These are phyloP conservation scores for Vitis hybrid DNA, from an alignment of 177 flowering plant genomes.

Conservation along the genomic window DNA sequence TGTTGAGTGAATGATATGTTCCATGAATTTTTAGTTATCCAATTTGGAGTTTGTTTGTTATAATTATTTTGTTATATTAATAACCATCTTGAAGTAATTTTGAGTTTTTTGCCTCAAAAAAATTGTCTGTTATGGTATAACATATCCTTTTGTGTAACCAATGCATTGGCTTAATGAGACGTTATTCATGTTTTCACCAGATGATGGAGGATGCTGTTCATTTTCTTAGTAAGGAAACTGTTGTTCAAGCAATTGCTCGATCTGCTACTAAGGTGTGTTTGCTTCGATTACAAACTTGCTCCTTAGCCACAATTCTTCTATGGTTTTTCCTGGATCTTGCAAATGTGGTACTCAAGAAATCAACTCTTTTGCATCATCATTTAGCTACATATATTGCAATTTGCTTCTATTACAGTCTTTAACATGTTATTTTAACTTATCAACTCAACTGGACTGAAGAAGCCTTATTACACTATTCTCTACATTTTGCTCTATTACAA, in stretches of 20 bases:
- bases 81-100: background rate
- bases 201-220: constrained; percentile 99
- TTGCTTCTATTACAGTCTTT: too few species aligned
- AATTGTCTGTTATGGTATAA: background rate
- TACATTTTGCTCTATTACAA: too few species aligned
- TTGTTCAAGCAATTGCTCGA: constrained; percentile 92
- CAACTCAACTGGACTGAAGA: too few species aligned
- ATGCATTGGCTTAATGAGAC: background rate
- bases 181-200: constrained; percentile 33
- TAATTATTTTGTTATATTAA: background rate
- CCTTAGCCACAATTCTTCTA: background rate
- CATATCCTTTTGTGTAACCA: background rate
- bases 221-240: constrained; percentile 88
- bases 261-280: constrained; percentile 87
- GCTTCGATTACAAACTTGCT: constrained; percentile 3
- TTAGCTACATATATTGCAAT: too few species aligned
- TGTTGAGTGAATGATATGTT: constrained; percentile 1
- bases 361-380: background rate
- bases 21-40: background rate
- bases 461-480: too few species aligned
- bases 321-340: background rate
- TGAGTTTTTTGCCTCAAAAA: background rate
- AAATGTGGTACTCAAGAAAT: background rate
- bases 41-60: background rate
- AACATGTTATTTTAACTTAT: too few species aligned